Percentiles rank a stretch among this genome's conserved stretches.
Conservation (phyloP, 2,329 filamentous ascomycete genomes). For the Geosmithia putterillii region DNA sequence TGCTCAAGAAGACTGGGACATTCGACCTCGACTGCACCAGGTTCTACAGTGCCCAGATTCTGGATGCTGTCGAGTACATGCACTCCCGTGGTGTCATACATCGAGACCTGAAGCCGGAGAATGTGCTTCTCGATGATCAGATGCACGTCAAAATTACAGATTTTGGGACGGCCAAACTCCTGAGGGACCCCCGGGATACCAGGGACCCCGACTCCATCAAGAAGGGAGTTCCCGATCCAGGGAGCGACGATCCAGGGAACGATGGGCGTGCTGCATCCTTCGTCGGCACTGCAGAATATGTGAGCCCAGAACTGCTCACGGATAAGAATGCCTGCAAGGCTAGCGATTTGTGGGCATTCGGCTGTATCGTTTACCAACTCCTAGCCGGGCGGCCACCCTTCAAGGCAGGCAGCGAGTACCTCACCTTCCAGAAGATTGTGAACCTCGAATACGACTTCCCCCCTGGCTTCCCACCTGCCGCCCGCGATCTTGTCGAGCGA, state of each 20-base stretch:
- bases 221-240: constrained; percentile 21
- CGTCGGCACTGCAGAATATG: constrained; percentile 95
- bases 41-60: constrained; percentile 91
- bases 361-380: constrained; percentile 94
- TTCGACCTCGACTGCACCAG: constrained; percentile 91
- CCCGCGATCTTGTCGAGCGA: constrained; percentile 80
- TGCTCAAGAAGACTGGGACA: constrained; percentile 85
- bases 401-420: constrained; percentile 89
- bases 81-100: constrained; percentile 93
- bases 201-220: constrained; percentile 27
- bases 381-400: constrained; percentile 93
- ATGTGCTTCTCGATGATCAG: constrained; percentile 85
- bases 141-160: constrained; percentile 99
- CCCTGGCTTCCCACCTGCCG: constrained; percentile 70
- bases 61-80: constrained; percentile 97
- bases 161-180: constrained; percentile 93
- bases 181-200: constrained; percentile 29
- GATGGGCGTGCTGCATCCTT: constrained; percentile 80
- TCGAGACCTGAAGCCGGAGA: constrained; percentile 92
- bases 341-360: constrained; percentile 96
- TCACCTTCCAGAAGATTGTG: constrained; percentile 98
- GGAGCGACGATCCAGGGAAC: constrained; percentile 32
- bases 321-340: constrained; percentile 97
- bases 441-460: constrained; percentile 90
- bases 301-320: constrained; percentile 91